Conservation (phyloP, 2,329 filamentous ascomycete species). For the Septoria petroselini region DNA sequence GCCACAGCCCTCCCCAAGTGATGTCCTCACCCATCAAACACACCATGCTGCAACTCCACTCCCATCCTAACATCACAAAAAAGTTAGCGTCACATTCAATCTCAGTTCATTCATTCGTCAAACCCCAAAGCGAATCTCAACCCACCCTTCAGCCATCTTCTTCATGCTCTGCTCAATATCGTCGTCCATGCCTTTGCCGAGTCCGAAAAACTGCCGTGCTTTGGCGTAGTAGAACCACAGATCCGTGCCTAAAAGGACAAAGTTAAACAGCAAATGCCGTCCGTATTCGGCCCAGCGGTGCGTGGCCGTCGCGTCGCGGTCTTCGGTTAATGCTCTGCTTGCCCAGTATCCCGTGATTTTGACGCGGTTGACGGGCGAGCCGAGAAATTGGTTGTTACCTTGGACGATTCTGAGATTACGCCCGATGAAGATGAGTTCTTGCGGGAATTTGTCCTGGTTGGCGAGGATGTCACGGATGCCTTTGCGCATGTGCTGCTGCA, state of each 20-base stretch:
- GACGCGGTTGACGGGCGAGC: slow-evolving; percentile 82
- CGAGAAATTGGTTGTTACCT: slow-evolving; percentile 86
- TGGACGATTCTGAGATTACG: slow-evolving; percentile 91
- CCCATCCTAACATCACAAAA: slow-evolving; percentile 62
- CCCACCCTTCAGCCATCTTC: slow-evolving; percentile 66
- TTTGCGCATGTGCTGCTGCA: slow-evolving; percentile 69
- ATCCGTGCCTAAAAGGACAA: slow-evolving; percentile 73
- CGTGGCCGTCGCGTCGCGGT: slow-evolving; percentile 59
- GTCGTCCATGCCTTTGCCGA: slow-evolving; percentile 87
- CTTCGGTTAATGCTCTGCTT: slow-evolving; percentile 74
- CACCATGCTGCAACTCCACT: slow-evolving; percentile 79
- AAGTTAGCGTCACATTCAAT: slow-evolving; percentile 24
- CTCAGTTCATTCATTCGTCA: neutral
- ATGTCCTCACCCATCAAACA: slow-evolving; percentile 86
- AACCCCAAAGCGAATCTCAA: slow-evolving; percentile 7
- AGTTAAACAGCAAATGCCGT: slow-evolving; percentile 75
- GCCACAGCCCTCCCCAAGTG: no score
- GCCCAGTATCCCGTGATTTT: slow-evolving; percentile 95
- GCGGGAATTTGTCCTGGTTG: slow-evolving; percentile 84
- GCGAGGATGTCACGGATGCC: slow-evolving; percentile 75
- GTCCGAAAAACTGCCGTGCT: slow-evolving; percentile 70
- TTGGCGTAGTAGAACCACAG: slow-evolving; percentile 79
- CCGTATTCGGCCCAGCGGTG: slow-evolving; percentile 68
- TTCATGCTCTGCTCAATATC: slow-evolving; percentile 86
- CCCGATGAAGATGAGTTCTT: slow-evolving; percentile 87